phyloP scores from a whole-genome alignment of 768 basidiomycete species.

The Pulveroboletus ravenelii region DNA sequence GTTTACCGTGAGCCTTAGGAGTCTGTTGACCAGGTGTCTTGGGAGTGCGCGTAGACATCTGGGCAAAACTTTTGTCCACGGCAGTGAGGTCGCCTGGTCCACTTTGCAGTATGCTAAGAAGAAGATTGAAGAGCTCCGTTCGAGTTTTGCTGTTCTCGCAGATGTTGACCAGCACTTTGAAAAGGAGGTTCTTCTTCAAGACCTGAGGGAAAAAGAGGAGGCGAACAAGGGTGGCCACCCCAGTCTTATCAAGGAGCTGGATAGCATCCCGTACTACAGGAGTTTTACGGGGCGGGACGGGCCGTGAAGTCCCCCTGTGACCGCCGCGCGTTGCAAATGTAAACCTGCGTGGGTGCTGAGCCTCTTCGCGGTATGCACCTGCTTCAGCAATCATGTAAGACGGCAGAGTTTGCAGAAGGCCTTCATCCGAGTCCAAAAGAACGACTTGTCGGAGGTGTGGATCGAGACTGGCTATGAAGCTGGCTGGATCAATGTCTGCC shows the following conservation, averaged over 20 bases:
- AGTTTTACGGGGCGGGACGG: constrained; percentile 43
- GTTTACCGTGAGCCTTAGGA: constrained; percentile 59
- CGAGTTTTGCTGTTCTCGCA: constrained; percentile 94
- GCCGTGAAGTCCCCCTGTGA: constrained; percentile 23
- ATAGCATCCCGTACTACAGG: constrained; percentile 77
- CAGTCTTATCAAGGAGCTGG: constrained; percentile 85
- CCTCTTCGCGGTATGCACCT: constrained; percentile 61
- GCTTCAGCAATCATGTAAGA: constrained; percentile 86
- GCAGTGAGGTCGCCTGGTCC: constrained; percentile 88
- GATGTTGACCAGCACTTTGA: constrained; percentile 87
- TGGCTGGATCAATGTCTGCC: constrained; percentile 80
- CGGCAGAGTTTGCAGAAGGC: constrained; percentile 75
- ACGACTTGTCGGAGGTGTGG: constrained; percentile 88
- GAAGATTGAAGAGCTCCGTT: constrained; percentile 87
- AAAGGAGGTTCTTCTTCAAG: constrained; percentile 76
- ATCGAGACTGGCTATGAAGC: constrained; percentile 89
- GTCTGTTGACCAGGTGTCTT: constrained; percentile 42
- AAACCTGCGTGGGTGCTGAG: constrained; percentile 33
- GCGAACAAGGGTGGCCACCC: constrained; percentile 84
- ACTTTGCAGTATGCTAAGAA: constrained; percentile 92
- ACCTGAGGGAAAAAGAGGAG: constrained; percentile 96
- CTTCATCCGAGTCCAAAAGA: constrained; percentile 82
- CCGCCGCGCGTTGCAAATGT: constrained; percentile 29
- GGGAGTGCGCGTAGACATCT: constrained; percentile 73
- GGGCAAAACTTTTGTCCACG: constrained; percentile 91